Percentiles rank a stretch among this genome's conserved stretches.
phyloP scores from a whole-genome alignment of 352 stramenopile genomes.

The Pilasporangium apinafurcum region DNA sequence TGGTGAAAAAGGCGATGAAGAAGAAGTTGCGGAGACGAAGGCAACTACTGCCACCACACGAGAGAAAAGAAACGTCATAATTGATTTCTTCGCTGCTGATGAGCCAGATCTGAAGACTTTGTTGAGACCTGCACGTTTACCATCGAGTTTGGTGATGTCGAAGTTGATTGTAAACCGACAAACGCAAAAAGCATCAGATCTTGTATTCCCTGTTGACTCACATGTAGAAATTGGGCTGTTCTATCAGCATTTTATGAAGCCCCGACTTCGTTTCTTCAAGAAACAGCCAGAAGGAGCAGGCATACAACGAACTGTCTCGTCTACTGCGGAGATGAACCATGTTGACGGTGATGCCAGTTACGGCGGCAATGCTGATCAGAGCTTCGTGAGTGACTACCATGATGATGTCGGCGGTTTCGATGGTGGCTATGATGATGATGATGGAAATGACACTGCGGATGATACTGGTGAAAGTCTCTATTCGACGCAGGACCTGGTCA shows the following conservation, averaged over 20 bases:
- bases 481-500: constrained; percentile 56
- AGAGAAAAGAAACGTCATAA: constrained; percentile 37
- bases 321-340: no score
- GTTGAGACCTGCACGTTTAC: constrained; percentile 30
- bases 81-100: constrained; percentile 54
- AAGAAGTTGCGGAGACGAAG: constrained; percentile 11
- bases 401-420: constrained; percentile 13
- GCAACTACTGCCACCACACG: constrained; percentile 6
- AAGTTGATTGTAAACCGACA: constrained; percentile 51
- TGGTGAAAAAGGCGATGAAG: constrained; percentile 18
- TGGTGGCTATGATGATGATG: constrained; percentile 19
- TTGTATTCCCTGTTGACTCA: constrained; percentile 73
- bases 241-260: constrained; percentile 76
- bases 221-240: constrained; percentile 66
- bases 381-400: constrained; percentile 5
- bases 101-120: constrained; percentile 32
- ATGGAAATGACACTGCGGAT: constrained; percentile 5
- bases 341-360: constrained; percentile 10
- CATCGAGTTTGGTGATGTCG: constrained; percentile 27
- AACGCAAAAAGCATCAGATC: constrained; percentile 39
- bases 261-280: constrained; percentile 61
- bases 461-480: constrained; percentile 40
- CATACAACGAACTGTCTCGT: constrained; percentile 7
- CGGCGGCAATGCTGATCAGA: constrained; percentile 22
- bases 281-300: constrained; percentile 4